These are phyloP conservation scores for Microdochium trichocladiopsis DNA, from an alignment of 2,329 filamentous ascomycete species.

Conservation along the genomic window DNA sequence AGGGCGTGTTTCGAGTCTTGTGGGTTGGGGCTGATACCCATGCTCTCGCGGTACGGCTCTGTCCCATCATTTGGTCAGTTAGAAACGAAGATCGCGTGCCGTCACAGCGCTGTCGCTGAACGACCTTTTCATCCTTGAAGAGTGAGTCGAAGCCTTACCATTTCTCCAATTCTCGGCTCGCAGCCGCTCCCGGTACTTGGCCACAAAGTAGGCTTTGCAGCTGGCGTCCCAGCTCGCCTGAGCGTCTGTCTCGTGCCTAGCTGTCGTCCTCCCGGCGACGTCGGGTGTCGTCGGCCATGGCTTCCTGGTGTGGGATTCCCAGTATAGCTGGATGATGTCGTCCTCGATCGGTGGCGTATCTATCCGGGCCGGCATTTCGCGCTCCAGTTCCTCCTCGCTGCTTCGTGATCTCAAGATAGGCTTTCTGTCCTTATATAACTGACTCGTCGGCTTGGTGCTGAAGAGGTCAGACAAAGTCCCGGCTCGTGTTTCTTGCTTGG, in stretches of 20 bases:
- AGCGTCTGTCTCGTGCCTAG: too few relatives aligned
- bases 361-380: too few relatives aligned
- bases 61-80: not conserved
- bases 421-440: too few relatives aligned
- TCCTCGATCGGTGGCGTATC: not conserved
- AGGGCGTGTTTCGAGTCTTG: not conserved
- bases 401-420: too few relatives aligned
- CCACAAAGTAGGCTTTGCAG: not conserved
- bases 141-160: too few relatives aligned
- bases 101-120: too few relatives aligned
- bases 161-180: not conserved
- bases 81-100: too few relatives aligned
- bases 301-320: not conserved
- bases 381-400: too few relatives aligned
- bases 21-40: not conserved
- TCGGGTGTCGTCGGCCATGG: not conserved
- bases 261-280: not conserved
- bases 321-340: not conserved
- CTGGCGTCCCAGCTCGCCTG: not conserved
- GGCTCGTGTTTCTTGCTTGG: too few relatives aligned
- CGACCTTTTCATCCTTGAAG: too few relatives aligned
- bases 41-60: not conserved
- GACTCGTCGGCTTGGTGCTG: too few relatives aligned
- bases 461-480: too few relatives aligned
- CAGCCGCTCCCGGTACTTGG: not conserved